Base-by-base conservation (phyloP, 805 yeast genomes). In the Metschnikowia cerradonensis region DNA sequence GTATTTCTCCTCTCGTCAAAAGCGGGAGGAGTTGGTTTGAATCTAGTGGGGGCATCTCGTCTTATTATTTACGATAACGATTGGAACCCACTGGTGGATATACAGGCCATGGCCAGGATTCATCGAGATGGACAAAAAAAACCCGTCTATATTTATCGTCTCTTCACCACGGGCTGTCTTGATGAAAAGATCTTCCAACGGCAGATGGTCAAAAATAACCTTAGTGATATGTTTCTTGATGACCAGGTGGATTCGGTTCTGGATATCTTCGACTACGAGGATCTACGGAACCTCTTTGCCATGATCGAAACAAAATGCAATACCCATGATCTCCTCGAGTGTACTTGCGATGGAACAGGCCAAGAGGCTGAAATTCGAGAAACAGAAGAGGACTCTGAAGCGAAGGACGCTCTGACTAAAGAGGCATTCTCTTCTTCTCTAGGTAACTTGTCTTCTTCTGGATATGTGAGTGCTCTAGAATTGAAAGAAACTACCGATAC, bases 101-200 rank as follows among this genome's bases (percentile, higher is more conserved):
- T 87, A 33, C 99, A 94, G 65, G 96, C 97, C 0, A 88, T 92
- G 95, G 96, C 97, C 1, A 72, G 99, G 55, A 84, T 94, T 6
- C 96, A 92, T 63, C 75, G 99, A 60, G 97, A 92, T 65, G 99
- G 99, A 0, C 99, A 94, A 64, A 79, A 68, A 44, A 78, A 70
- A 43, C 89, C 89, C 0, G 94, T 90, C 10, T 85, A 72, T 62
- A 83, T 92, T 31, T 94, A 94, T 63, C 76, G 99, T 57, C 67
- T 94, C 17, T 68, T 94, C 40, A 86, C 96, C 0, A 83, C 95
- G 0, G 99, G 98, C 0, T 83, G 91, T 49, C 86, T 90, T 34
- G 99, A 94, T 64, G 99, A 94, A 64, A 92, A 91, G 68, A 91
- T 94, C 3, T 84, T 87, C 53, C 98, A 94, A 64, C 73, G 99